A percentile compares a stretch with the other conserved stretches of the same genome.
Evolutionary conservation across 257 asterid genomes (phyloP).

Genomic region (Solanum rostratum): DNA sequence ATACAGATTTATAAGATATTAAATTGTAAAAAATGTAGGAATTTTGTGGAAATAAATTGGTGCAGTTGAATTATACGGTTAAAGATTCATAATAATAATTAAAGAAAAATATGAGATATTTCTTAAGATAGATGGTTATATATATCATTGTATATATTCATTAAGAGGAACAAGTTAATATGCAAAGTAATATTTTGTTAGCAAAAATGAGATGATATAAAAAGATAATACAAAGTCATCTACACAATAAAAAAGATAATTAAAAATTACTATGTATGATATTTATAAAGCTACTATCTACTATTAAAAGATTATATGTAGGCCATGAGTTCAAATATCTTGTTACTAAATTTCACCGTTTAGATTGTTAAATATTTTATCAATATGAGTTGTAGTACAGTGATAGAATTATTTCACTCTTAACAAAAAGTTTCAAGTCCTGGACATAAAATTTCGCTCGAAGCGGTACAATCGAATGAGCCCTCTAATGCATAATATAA

Average conservation of each 20-base stretch:
- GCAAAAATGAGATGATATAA: not conserved
- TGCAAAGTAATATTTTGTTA: not conserved
- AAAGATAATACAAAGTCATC: not conserved
- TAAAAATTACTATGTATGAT: not conserved
- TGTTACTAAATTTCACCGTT: not conserved
- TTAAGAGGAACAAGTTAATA: not conserved
- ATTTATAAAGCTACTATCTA: not conserved
- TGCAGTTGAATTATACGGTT: not conserved
- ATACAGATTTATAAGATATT: not conserved
- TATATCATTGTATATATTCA: not conserved
- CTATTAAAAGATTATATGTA: too few species aligned
- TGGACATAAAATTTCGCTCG: too few species aligned
- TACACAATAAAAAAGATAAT: not conserved
- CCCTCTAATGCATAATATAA: too few species aligned
- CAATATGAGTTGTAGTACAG: too few species aligned
- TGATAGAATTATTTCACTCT: too few species aligned
- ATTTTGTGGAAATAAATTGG: not conserved
- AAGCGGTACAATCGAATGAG: too few species aligned
- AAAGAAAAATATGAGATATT: not conserved
- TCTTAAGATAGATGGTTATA: not conserved
- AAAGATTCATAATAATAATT: not conserved
- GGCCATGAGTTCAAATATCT: too few species aligned
- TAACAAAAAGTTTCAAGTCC: too few species aligned
- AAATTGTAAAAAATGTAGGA: not conserved
- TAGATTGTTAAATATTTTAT: not conserved